Evolutionary conservation across 305 asterid genomes (phyloP).

Genomic region (Fraxinus latifolia): DNA sequence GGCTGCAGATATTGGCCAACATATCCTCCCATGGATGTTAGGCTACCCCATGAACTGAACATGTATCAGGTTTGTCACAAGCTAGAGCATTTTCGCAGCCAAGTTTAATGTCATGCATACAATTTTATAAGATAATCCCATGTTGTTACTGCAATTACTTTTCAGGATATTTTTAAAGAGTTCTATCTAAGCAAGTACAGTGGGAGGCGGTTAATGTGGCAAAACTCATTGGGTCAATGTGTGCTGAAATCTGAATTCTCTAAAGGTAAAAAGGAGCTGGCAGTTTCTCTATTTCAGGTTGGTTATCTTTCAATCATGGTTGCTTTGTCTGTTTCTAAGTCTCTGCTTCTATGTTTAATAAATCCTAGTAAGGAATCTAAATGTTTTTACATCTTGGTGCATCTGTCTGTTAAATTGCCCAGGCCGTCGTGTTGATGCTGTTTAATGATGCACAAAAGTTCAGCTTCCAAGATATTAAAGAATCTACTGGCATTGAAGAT

Average conservation of each 20-base stretch:
- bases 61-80: constrained; percentile 77
- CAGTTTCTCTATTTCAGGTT: constrained; percentile 98
- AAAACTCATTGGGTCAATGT: constrained; percentile 92
- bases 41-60: constrained; percentile 93
- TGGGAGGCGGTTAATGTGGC: constrained; percentile 99
- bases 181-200: constrained; percentile 89
- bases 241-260: constrained; percentile 84
- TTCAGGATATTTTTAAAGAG: constrained; percentile 95
- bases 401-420: constrained; percentile 24
- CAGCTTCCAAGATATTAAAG: constrained; percentile 84
- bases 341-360: background rate
- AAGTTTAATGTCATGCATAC: constrained; percentile 4
- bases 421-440: constrained; percentile 92
- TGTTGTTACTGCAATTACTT: constrained; percentile 5
- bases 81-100: background rate
- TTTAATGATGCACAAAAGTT: constrained; percentile 82
- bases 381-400: constrained; percentile 9
- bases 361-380: background rate
- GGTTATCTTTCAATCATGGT: constrained; percentile 20
- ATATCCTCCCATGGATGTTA: constrained; percentile 97
- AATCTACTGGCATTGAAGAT: constrained; percentile 81
- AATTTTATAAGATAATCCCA: constrained; percentile 3
- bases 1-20: constrained; percentile 95
- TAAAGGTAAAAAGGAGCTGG: constrained; percentile 93
- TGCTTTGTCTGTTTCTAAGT: background rate